Evolutionary conservation across 2,329 filamentous ascomycete species (phyloP).

Genomic region (Eutypa lata): DNA sequence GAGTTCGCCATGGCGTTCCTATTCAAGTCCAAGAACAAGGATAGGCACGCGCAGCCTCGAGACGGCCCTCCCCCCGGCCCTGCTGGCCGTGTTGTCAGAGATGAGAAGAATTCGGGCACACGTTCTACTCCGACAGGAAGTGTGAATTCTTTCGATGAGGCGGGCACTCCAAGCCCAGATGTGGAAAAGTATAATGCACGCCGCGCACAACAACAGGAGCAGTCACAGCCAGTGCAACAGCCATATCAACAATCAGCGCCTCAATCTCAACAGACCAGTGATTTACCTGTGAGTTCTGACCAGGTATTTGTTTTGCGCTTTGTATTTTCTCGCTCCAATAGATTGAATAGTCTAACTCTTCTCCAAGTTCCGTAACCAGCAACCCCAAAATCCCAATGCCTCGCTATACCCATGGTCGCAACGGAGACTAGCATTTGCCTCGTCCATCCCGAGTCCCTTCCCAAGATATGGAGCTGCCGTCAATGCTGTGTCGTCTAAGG

Average conservation of each 20-base stretch:
- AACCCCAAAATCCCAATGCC: conserved; percentile 57
- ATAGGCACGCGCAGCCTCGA: conserved; percentile 54
- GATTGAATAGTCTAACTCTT: conserved; percentile 1
- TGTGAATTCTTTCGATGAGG: conserved; percentile 67
- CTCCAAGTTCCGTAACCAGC: conserved; percentile 49
- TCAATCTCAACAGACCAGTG: conserved; percentile 19
- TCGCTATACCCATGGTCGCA: conserved; percentile 97
- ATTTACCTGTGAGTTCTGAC: conserved; percentile 36
- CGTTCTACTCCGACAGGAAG: conserved; percentile 76
- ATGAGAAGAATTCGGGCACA: conserved; percentile 52
- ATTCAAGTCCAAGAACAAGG: conserved; percentile 78
- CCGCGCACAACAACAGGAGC: conserved; percentile 54
- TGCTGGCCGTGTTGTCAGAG: conserved; percentile 46
- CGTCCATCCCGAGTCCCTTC: conserved; percentile 80
- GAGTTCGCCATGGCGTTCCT: conserved; percentile 69
- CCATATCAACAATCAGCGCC: conserved; percentile 13
- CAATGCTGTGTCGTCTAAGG: conserved; percentile 88
- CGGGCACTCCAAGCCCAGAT: conserved; percentile 60
- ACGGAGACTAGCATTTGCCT: conserved; percentile 79
- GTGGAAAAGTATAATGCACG: conserved; percentile 54
- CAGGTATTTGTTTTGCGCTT: background rate
- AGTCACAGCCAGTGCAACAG: conserved; percentile 28
- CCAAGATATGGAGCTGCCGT: conserved; percentile 96
- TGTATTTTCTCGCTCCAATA: background rate
- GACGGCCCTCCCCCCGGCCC: conserved; percentile 48